Evolutionary conservation across 768 basidiomycete species (phyloP).

Genomic region (Lenzites betulinus): DNA sequence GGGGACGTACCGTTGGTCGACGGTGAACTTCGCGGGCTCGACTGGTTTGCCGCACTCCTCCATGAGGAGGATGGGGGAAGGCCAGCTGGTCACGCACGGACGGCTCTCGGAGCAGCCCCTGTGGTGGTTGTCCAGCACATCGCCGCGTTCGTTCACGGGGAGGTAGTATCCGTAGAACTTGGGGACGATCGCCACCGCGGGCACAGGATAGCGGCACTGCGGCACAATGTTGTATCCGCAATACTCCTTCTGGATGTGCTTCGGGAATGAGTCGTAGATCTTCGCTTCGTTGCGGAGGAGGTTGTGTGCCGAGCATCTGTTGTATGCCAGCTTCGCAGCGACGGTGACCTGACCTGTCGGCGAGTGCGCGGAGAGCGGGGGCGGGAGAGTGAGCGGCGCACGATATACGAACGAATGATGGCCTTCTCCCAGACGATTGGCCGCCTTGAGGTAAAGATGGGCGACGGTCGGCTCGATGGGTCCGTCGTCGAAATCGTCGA

Average conservation of each 20-base stretch:
- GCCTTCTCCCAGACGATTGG: conserved; percentile 42
- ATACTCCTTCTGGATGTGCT: conserved; percentile 52
- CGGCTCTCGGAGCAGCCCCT: conserved; percentile 9
- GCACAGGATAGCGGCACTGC: conserved; percentile 46
- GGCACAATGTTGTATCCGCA: conserved; percentile 47
- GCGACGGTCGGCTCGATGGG: conserved; percentile 28
- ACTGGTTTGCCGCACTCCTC: conserved; percentile 49
- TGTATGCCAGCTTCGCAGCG: conserved; percentile 29
- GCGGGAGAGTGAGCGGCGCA: conserved; percentile 54
- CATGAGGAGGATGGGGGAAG: conserved; percentile 46
- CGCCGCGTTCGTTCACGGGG: conserved; percentile 23
- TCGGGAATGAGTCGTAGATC: conserved; percentile 49
- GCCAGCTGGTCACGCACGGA: not conserved
- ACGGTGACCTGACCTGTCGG: conserved; percentile 28
- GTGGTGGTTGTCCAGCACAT: not conserved
- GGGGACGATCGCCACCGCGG: conserved; percentile 54
- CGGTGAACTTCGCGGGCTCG: conserved; percentile 24
- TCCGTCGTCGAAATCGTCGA: conserved; percentile 4
- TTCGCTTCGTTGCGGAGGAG: conserved; percentile 39
- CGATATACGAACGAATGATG: conserved; percentile 55
- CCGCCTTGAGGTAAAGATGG: conserved; percentile 51
- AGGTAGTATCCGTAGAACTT: conserved; percentile 68
- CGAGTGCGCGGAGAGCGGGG: conserved; percentile 26
- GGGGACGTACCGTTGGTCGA: conserved; percentile 23
- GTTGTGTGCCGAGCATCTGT: conserved; percentile 8